Evolutionary conservation across 345 rosid species (phyloP), one percentile per base, ranked within the genome.

Genomic region (Orychophragmus violaceus): DNA sequence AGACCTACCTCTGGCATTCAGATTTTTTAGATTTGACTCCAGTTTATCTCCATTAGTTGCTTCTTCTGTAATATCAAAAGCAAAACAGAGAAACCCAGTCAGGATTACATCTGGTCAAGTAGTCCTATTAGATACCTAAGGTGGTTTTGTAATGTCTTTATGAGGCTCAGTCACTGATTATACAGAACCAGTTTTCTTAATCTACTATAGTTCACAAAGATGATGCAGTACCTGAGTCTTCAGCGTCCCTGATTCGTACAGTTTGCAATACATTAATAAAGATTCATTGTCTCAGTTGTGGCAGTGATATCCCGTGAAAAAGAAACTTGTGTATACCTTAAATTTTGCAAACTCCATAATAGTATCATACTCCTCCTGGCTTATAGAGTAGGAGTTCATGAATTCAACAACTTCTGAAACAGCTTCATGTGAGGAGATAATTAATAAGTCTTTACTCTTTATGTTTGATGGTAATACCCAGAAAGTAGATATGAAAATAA

Each of bases 341-440:
- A 81, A 94, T 65, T 94, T 90, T 16, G 91, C 82, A 68, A 94
- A 66, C 74, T 87, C 99, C 53, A 85, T 76, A 8, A 88, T 61
- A 12, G 91, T 88, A 73, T 88, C 96, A 59, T 76, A 81, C 78
- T 94, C 97, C 71, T 88, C 95, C 86, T 87, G 96, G 78, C 79
- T 84, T 58, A 94, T 85, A 45, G 97, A 94, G 81, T 94, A 94
- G 1, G 70, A 65, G 84, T 85, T 85, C 97, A 94, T 90, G 78
- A 87, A 85, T 69, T 87, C 90, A 72, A 90, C 87, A 70, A 88
- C 96, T 72, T 90, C 80, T 65, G 82, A 46, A 68, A 88, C 92
- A 57, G 97, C 99, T 82, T 88, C 95, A 66, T 86, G n/a, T n/a
- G n/a, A n/a, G n/a, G n/a, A n/a, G n/a, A n/a, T n/a, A n/a, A n/a